A percentile compares a stretch with the other conserved stretches of the same genome.
These are phyloP conservation scores for Rhodosporidiobolus sp. DNA, from an alignment of 768 basidiomycete species.

Conservation along the genomic window DNA sequence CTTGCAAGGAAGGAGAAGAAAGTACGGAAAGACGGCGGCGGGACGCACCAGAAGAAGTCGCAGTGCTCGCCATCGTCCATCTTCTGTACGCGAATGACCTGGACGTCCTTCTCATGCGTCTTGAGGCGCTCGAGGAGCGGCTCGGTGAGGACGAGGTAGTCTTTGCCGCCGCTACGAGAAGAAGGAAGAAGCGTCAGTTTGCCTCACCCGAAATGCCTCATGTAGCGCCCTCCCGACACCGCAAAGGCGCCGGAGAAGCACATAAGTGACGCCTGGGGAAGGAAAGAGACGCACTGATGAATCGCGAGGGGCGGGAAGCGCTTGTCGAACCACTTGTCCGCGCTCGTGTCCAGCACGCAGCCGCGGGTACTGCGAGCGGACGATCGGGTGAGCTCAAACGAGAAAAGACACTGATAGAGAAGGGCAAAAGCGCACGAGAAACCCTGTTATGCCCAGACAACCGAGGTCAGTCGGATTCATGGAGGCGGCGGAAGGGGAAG, in stretches of 20 bases:
- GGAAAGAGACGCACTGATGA: slow-evolving; percentile 39
- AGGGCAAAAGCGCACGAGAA: slow-evolving; percentile 34
- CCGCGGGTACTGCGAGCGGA: slow-evolving; percentile 53
- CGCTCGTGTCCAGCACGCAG: slow-evolving; percentile 50
- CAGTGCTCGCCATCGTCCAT: slow-evolving; percentile 52
- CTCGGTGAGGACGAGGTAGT: slow-evolving; percentile 54
- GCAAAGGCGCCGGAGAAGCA: too few species aligned
- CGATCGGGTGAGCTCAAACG: too few species aligned
- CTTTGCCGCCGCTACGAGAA: slow-evolving; percentile 50
- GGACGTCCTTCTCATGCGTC: slow-evolving; percentile 52
- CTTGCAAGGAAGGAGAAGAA: background rate
- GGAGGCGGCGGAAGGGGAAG: slow-evolving; percentile 44
- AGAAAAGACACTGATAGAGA: background rate
- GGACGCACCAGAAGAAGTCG: slow-evolving; percentile 46
- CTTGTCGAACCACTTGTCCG: slow-evolving; percentile 54
- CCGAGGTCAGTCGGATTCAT: slow-evolving; percentile 43
- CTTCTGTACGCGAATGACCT: slow-evolving; percentile 52
- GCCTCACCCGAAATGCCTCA: too few species aligned
- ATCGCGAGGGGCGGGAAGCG: slow-evolving; percentile 54
- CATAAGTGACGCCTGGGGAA: background rate
- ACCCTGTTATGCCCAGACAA: slow-evolving; percentile 52
- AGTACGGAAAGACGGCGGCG: background rate
- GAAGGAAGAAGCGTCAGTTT: background rate
- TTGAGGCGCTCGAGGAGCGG: slow-evolving; percentile 54
- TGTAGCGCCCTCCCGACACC: too few species aligned